phyloP scores from a whole-genome alignment of 441 rosid genomes.

The Corymbia citriodora region DNA sequence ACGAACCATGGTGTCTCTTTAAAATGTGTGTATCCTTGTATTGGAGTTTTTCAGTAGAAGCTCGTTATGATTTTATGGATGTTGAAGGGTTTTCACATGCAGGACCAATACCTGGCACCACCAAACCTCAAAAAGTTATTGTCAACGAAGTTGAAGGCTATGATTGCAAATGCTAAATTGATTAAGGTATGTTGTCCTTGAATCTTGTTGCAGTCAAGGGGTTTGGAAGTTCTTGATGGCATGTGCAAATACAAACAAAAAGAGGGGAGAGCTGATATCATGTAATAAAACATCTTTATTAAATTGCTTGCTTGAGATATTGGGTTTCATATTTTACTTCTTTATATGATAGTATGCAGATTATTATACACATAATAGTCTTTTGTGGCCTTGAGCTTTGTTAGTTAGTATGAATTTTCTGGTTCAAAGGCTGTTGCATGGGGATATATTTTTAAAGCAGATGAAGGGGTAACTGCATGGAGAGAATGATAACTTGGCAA shows the following conservation, averaged over 20 bases:
- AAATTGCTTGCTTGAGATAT: background rate
- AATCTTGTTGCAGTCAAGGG: background rate
- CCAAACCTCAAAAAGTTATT: slow-evolving; percentile 53
- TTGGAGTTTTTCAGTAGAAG: background rate
- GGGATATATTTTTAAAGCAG: background rate
- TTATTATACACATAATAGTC: background rate
- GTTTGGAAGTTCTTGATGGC: background rate
- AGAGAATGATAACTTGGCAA: background rate
- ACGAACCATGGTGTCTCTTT: background rate
- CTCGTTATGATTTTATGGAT: background rate
- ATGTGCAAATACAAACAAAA: background rate
- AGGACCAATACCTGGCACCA: slow-evolving; percentile 50
- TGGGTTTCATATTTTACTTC: background rate
- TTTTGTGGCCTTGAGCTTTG: background rate
- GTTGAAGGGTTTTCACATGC: slow-evolving; percentile 12
- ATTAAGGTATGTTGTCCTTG: slow-evolving; percentile 42
- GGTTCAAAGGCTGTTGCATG: background rate
- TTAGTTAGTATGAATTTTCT: background rate
- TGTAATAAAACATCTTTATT: background rate
- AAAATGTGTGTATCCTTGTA: background rate
- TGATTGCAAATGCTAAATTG: slow-evolving; percentile 70
- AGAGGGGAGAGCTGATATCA: background rate
- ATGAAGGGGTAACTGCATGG: background rate
- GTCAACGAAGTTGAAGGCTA: slow-evolving; percentile 59
- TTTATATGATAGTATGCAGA: background rate